These are phyloP conservation scores for Polygonum aviculare DNA, from an alignment of 148 eudicot genomes.

Conservation along the genomic window DNA sequence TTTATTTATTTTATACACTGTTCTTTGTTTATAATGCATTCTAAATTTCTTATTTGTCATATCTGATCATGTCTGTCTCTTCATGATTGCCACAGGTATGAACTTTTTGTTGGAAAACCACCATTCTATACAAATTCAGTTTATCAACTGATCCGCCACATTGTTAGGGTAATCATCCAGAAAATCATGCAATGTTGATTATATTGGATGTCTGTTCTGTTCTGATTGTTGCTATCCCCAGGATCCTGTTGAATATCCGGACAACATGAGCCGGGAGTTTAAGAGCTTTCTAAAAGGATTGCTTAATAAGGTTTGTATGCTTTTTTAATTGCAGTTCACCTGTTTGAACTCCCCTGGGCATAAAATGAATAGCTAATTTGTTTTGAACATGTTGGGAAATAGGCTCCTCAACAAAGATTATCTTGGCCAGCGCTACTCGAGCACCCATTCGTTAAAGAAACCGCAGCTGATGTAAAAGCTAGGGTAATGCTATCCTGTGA, in stretches of 20 bases:
- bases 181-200: not conserved
- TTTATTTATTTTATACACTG: not conserved
- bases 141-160: conserved; percentile 86
- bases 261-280: conserved; percentile 78
- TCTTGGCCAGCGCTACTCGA: conserved; percentile 95
- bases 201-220: not conserved
- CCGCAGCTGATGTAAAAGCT: conserved; percentile 39
- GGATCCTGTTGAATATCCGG: conserved; percentile 99
- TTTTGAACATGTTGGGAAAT: conserved; percentile 17
- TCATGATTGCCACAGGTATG: conserved; percentile 54
- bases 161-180: conserved; percentile 60
- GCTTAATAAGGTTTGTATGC: conserved; percentile 68
- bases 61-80: not conserved
- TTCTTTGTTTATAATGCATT: conserved; percentile 48
- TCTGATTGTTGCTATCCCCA: conserved; percentile 21
- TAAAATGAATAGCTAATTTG: conserved; percentile 8
- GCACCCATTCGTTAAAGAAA: conserved; percentile 81
- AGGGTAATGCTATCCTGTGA: conserved; percentile 21
- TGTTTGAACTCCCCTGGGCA: not conserved
- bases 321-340: not conserved
- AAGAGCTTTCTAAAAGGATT: conserved; percentile 83
- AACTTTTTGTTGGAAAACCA: conserved; percentile 96
- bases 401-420: conserved; percentile 86
- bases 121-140: conserved; percentile 97
- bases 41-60: not conserved